Evolutionary conservation across 225 moss, liverwort and hornwort genomes (phyloP), one percentile per base, ranked within the genome.

Genomic region (Ulota crispa): DNA sequence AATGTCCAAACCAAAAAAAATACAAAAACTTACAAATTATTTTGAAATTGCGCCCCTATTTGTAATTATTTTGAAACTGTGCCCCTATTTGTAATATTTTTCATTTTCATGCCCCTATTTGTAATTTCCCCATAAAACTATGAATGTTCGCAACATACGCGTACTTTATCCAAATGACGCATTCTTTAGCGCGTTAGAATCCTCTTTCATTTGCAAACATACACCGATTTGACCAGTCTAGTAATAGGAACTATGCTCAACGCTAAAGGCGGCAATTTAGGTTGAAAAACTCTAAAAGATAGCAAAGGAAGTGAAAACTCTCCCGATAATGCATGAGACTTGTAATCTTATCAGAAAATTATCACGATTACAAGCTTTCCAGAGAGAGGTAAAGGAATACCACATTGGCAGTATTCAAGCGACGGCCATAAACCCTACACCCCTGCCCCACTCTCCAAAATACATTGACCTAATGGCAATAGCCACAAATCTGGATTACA

Each of bases 381-480:
- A 39, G 9, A 50, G 16, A 59, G 30, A 3, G 20, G 32, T 30
- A 50, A 64, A 23, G 2, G 24, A 24, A 32, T 56, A 23, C 65
- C 24, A 69, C 37, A 30, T n/a, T 50, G 23, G 37, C 47, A 26
- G 14, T 23, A 19, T 50, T 78, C 66, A 81, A 55, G 15, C 19
- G 53, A 6, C 23, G 59, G 15, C 13, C 72, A 47, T 41, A 67
- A 78, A 78, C 81, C 83, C 81, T 81, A 84, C 78, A 72, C 79
- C 79, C 68, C 31, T 41, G 0, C 54, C 0, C 42, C 10, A 32
- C 27, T 45, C 80, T 43, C 53, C 23, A 66, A 84, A 78, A 77
- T 60, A 8, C 43, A 37, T 21, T 30, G 27, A 41, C 57, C 39
- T 18, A 18, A 53, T 79, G 39, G 32, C 57, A 36, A 50, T 63